phyloP scores from a whole-genome alignment of 129 eudicot genomes.

The Escallonia rubra region DNA sequence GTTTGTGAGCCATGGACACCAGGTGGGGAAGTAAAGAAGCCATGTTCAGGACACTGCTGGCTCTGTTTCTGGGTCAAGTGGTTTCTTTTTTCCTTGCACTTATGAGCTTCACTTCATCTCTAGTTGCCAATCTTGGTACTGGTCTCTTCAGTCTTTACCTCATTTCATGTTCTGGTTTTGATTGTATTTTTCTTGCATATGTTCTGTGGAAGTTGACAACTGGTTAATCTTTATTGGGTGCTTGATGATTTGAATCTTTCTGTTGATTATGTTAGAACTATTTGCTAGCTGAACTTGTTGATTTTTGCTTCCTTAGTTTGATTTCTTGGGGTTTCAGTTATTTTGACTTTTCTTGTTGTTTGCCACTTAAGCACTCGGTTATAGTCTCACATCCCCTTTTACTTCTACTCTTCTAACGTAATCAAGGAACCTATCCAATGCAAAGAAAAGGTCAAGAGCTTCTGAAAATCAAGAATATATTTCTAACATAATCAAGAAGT shows the following conservation, averaged over 20 bases:
- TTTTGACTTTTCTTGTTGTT: neutral
- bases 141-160: neutral
- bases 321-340: neutral
- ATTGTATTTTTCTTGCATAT: neutral
- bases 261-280: neutral
- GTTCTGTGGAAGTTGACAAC: too few relatives aligned
- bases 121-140: slow-evolving; percentile 47
- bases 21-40: slow-evolving; percentile 9
- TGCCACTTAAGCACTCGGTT: too few relatives aligned
- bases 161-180: neutral
- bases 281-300: neutral
- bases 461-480: too few relatives aligned
- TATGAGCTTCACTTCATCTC: slow-evolving; percentile 46
- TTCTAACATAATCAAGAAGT: too few relatives aligned
- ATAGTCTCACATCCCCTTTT: too few relatives aligned
- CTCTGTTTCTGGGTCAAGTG: slow-evolving; percentile 55
- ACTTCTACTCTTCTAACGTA: too few relatives aligned
- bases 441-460: too few relatives aligned
- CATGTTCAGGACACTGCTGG: slow-evolving; percentile 21
- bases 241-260: neutral
- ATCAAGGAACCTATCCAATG: too few relatives aligned
- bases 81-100: slow-evolving; percentile 55
- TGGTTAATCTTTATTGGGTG: neutral
- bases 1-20: slow-evolving; percentile 7
- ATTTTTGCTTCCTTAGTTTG: neutral